Evolutionary conservation across 345 rosid species (phyloP), one percentile per base, ranked within the genome.

Genomic region (Eucalyptus pauciflora): DNA sequence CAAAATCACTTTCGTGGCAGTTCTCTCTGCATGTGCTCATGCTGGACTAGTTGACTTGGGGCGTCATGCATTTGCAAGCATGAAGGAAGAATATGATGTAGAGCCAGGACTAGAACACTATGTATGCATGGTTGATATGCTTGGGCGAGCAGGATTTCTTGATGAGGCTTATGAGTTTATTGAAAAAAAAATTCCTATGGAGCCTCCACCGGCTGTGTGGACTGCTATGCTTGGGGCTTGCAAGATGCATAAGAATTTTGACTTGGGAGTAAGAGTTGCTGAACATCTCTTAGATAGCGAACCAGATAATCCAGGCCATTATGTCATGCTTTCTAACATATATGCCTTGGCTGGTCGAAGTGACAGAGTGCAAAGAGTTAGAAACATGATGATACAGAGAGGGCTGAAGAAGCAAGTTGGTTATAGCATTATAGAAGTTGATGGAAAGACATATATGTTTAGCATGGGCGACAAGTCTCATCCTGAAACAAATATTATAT

Each of bases 151-250:
- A 15, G 99, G 99, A 88, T 89, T 92, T 87, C 89, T 96, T 2
- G 90, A 93, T 0, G 97, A 96, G 91, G 98, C 99, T 43, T 94
- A 94, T 90, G 88, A 81, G 17, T 96, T 94, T 58, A 91, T 96
- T 88, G 91, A 86, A 48, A 89, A 94, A 89, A 90, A 88, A 58
- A 91, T 93, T 89, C 94, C 93, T 71, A 71, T 88, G 85, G 91
- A 91, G 85, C 93, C 92, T 76, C 93, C 94, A 81, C 96, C 97
- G 7, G 98, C 99, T 37, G 93, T 97, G 71, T 96, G 97, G 99
- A 96, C 97, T 37, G 98, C 99, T 4, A 94, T 97, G 96, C 98
- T 97, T 48, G 99, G 99, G 89, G 98, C 99, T 83, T 97, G 99
- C 90, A 97, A 97, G 95, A 94, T 96, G 96, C 99, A 97, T 86